Conservation (phyloP, 768 basidiomycete genomes). For the Tulasnella sp. region DNA sequence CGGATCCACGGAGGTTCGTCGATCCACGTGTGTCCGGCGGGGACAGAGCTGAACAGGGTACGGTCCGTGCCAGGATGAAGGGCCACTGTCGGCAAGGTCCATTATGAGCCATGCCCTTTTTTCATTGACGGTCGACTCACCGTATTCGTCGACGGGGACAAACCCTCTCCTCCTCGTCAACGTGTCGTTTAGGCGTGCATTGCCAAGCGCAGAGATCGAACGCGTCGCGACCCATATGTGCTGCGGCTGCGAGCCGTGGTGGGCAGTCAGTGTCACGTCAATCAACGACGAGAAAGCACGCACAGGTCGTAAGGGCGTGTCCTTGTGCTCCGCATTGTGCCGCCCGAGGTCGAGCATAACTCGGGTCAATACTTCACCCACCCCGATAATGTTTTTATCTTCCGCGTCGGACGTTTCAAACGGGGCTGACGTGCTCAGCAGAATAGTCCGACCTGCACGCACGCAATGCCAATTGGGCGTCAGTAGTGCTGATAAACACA, state of each 20-base stretch:
- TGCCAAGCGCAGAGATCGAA: slow-evolving; percentile 12
- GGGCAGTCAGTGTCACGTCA: background rate
- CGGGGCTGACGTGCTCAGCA: slow-evolving; percentile 14
- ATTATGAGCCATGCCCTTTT: background rate
- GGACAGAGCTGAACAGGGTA: background rate
- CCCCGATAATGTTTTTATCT: slow-evolving; percentile 17
- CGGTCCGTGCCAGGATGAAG: slow-evolving; percentile 6
- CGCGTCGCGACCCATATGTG: slow-evolving; percentile 17
- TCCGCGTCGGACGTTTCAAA: slow-evolving; percentile 17
- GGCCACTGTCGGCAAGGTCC: background rate
- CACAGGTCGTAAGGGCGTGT: background rate
- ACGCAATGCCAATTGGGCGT: background rate
- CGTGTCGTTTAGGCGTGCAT: slow-evolving; percentile 16
- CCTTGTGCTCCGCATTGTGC: background rate
- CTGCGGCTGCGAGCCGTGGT: background rate
- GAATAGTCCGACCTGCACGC: slow-evolving; percentile 14
- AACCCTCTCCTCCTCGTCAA: slow-evolving; percentile 17
- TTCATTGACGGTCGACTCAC: background rate
- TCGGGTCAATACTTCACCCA: slow-evolving; percentile 16
- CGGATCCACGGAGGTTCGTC: slow-evolving; percentile 9
- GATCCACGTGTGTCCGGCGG: slow-evolving; percentile 7
- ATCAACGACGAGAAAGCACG: background rate
- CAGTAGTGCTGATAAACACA: background rate
- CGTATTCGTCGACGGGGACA: slow-evolving; percentile 16
- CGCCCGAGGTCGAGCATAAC: slow-evolving; percentile 7